Evolutionary conservation across 495 filamentous ascomycete species (phyloP).

Genomic region (Xylaria sp.): DNA sequence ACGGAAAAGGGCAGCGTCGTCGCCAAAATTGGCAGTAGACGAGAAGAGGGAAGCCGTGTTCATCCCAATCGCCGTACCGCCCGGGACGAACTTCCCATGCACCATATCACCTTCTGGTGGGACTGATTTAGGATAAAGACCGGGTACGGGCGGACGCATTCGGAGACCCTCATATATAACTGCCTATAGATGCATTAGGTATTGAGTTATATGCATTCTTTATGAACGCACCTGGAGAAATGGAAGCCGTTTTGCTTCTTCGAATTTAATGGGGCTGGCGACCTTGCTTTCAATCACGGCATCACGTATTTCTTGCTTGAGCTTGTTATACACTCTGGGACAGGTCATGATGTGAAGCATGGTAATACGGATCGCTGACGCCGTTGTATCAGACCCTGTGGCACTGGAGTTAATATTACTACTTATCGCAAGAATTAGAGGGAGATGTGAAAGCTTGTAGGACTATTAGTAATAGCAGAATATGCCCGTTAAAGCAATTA

Average conservation of each 20-base stretch:
- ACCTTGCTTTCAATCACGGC: slow-evolving; percentile 58
- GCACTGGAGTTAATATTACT: too few species aligned
- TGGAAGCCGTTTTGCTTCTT: slow-evolving; percentile 57
- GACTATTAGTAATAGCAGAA: too few species aligned
- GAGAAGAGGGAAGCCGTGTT: slow-evolving; percentile 49
- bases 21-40: slow-evolving; percentile 54
- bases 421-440: too few species aligned
- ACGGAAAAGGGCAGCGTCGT: slow-evolving; percentile 55
- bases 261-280: slow-evolving; percentile 65
- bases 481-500: too few species aligned
- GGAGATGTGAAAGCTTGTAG: too few species aligned
- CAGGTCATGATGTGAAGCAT: slow-evolving; percentile 58
- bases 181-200: slow-evolving; percentile 26
- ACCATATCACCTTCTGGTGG: slow-evolving; percentile 50
- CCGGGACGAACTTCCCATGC: slow-evolving; percentile 60
- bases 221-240: slow-evolving; percentile 40
- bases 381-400: slow-evolving; percentile 69
- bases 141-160: slow-evolving; percentile 31
- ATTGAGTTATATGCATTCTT: background rate
- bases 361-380: slow-evolving; percentile 62
- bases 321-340: slow-evolving; percentile 56
- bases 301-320: slow-evolving; percentile 73
- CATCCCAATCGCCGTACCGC: slow-evolving; percentile 59
- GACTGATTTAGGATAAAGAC: slow-evolving; percentile 33
- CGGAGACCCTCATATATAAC: slow-evolving; percentile 42